Base-by-base conservation (phyloP, 768 basidiomycete genomes). In the Kwoniella shandongensis region DNA sequence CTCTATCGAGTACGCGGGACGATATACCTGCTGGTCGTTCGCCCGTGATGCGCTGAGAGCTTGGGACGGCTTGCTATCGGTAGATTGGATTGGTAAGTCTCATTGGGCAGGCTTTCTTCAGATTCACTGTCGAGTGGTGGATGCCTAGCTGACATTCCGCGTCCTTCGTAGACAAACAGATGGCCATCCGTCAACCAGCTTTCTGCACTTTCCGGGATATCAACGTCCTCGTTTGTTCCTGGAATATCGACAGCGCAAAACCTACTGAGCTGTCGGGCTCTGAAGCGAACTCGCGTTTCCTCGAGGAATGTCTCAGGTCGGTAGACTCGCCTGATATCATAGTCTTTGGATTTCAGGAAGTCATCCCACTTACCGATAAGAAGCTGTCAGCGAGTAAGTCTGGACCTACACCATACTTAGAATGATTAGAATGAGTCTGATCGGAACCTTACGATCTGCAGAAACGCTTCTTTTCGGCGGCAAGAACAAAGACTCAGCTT, bases 271-370 rank as follows among this genome's bases (percentile, higher is more conserved):
- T 98, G 7, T 75, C 71, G 11, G 83, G 84, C 20, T 82, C 83
- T n/a, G 69, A 81, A 2, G 84, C 83, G n/a, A 97, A 92, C 73
- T 77, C 83, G 55, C 83, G 80, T 54, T 92, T 97, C 79, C 78
- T 99, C n/a, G 79, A 82, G n/a, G 82, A 90, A 20, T 84, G 83
- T 1, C 79, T 98, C 11, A 80, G 76, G 3, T 88, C 86, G 66
- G 85, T 87, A 35, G 85, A 88, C 12, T 66, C 77, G 11, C 89
- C 94, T 2, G 93, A 97, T 62, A 86, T 98, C 65, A 87, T 99
- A 62, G 83, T 85, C 3, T 94, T 99, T 66, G 92, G 92, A 1
- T 88, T 98, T 76, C 94, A 99, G 76, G 94, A 98, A 77, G 83
- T 97, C 36, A 90, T 99, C 59, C 91, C 96, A 72, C 83, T 99